Evolutionary conservation across 1,139 yeast species (phyloP), one percentile per base, ranked within the genome.

Genomic region (Debaryomyces sp.): DNA sequence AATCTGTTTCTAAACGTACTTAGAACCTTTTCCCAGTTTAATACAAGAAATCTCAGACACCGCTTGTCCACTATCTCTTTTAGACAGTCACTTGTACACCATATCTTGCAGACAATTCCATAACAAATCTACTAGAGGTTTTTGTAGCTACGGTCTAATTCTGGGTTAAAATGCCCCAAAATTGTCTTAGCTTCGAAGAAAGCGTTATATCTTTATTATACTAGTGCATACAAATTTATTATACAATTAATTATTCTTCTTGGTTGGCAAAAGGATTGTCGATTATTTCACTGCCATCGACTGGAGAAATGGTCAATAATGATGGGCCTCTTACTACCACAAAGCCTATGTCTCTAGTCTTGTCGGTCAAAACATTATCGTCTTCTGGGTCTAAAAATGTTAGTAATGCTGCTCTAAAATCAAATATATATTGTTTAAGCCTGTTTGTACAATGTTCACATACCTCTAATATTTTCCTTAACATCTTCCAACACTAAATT

Each of bases 271-370:
- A 87, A 6, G 96, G 96, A 63, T 87, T 87, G 43, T 82, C 87
- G 59, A 92, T 88, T 50, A 80, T 75, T 59, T 86, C 92, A 54
- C 87, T 81, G 9, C 98, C 97, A 48, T 89, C 90, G 35, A 83
- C 80, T 10, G 97, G 97, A 21, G 96, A 83, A 53, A 92, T 82
- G 9, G 95, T 85, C 59, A 89, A 80, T 53, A 92, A 70, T 42
- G 87, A 76, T 3, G 96, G 90, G 10, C 98, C 96, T 68, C 98
- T 84, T 3, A 89, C 89, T 41, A 94, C 95, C 18, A 91, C 94
- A 48, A 81, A 75, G 1, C 92, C 92, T 48, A 91, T 75, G 1
- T 64, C 62, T 63, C 97, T 81, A 2, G 88, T 84, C 54, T 83
- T 69, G 9, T 70, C 69, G 6, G 80, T 76, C 57, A 74, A 69